Base-by-base conservation (phyloP, 2,329 filamentous ascomycete species). In the Ceratocystis harringtonii region DNA sequence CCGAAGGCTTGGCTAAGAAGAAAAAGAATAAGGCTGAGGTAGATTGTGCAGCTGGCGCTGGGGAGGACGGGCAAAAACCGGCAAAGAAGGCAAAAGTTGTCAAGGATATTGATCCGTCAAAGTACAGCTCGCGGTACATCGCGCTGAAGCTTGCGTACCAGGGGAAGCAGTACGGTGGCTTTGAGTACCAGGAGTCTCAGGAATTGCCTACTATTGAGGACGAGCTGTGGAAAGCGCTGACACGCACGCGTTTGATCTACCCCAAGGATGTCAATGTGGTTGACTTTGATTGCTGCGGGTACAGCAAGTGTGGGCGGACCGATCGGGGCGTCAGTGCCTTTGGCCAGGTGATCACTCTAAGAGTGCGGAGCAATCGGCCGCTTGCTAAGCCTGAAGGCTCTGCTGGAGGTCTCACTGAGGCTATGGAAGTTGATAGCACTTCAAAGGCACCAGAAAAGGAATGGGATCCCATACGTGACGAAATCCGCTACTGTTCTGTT, bases 251-350 rank as follows among this genome's bases (percentile, higher is more conserved):
- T 64, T 79, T 99, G 68, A 95, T 99, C 67, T 87, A 88, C 68
- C 89, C 90, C 17, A 77, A 81, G 67, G 79, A 80, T 70, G 79
- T 79, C 19, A 79, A 83, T 8, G 76, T 81, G 64, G 79, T 96
- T 30, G 87, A 89, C 74, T 96, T 90, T 81, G 84, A 89, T 43
- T 86, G 86, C 6, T 92, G 85, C 74, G 89, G 95, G 68, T 99
- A 97, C 75, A 91, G 89, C 44, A 99, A 99, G 75, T 96, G 92
- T 72, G 94, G 94, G 1, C 81, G 94, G 68, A 99, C 94, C 19
- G 94, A 99, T 73, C 81, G 85, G 64, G 94, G 94, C 12, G 94
- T 99, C 44, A 96, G 91, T 75, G 92, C 94, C 2, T 99, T 99
- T 77, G 94, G 94, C 0, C 94, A 99, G 77, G 94, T 99, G 66